These are phyloP conservation scores for Xylaria sp. DNA, from an alignment of 2,329 filamentous ascomycete genomes.

Conservation along the genomic window DNA sequence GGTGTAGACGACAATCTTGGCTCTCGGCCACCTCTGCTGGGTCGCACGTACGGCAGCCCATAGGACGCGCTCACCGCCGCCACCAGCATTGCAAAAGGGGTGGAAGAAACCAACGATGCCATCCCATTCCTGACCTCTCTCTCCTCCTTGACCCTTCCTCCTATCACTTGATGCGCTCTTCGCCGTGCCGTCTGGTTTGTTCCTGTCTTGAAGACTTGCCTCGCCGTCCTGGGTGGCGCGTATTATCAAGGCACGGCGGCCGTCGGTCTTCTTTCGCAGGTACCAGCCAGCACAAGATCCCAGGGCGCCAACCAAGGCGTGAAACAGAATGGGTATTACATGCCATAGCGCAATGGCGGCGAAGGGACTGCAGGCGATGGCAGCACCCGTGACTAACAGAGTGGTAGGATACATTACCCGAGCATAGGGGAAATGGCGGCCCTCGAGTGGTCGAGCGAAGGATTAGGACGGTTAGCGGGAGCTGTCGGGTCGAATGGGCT, in stretches of 20 bases:
- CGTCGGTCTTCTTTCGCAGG: conserved; percentile 66
- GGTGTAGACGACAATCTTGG: conserved; percentile 91
- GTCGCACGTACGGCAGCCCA: conserved; percentile 95
- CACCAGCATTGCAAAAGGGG: conserved; percentile 97
- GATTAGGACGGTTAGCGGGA: no score
- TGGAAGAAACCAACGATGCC: conserved; percentile 96
- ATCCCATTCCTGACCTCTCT: conserved; percentile 68
- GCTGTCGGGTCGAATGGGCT: no score
- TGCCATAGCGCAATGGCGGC: conserved; percentile 39
- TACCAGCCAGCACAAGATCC: conserved; percentile 62
- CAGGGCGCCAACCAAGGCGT: conserved; percentile 45
- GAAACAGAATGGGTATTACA: conserved; percentile 42
- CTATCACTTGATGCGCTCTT: conserved; percentile 59
- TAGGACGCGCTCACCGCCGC: conserved; percentile 91
- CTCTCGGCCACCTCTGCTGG: conserved; percentile 85
- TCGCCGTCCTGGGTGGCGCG: conserved; percentile 55
- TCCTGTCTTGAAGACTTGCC: conserved; percentile 41
- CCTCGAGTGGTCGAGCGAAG: not conserved
- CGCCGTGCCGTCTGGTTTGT: conserved; percentile 28
- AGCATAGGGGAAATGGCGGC: conserved; percentile 14
- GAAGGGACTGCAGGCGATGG: conserved; percentile 39
- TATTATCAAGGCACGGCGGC: conserved; percentile 63
- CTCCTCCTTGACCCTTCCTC: conserved; percentile 54
- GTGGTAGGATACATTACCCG: conserved; percentile 37
- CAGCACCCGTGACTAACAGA: conserved; percentile 35